A percentile compares a stretch with the other conserved stretches of the same genome.
phyloP scores from a whole-genome alignment of 129 eudicot species.

The Flaveria ramosissima region DNA sequence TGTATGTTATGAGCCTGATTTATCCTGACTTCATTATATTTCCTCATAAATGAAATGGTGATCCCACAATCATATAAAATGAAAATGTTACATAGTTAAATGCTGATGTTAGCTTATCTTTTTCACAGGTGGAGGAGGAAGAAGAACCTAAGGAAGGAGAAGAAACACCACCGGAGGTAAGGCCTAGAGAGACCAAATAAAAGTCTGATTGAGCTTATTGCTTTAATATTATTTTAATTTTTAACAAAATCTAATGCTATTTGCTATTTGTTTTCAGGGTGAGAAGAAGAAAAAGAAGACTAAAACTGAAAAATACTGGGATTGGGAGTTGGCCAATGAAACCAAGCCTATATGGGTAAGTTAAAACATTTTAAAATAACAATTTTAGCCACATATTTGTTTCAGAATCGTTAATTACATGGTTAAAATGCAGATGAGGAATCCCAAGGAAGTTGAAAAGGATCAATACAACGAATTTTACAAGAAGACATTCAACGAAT shows the following conservation, averaged over 20 bases:
- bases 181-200: conserved; percentile 1
- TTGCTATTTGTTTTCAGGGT: conserved; percentile 46
- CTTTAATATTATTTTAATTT: not conserved
- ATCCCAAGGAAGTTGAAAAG: conserved; percentile 79
- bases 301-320: conserved; percentile 94
- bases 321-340: conserved; percentile 95
- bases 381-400: not conserved
- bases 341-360: conserved; percentile 98
- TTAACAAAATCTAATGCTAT: not conserved
- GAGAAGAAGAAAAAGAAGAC: conserved; percentile 81
- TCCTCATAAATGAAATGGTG: not conserved
- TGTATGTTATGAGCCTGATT: not conserved
- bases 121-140: conserved; percentile 82
- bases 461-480: conserved; percentile 89
- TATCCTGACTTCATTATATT: not conserved
- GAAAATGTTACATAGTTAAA: not conserved
- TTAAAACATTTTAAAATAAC: not conserved
- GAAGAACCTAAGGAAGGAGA: conserved; percentile 90
- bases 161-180: conserved; percentile 78
- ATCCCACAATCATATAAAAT: not conserved
- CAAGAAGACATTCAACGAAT: conserved; percentile 88
- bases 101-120: not conserved
- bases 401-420: conserved; percentile 7
- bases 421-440: conserved; percentile 70
- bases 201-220: not conserved